These are phyloP conservation scores for Zostera marina DNA, from an alignment of 116 monocot species.

Conservation along the genomic window DNA sequence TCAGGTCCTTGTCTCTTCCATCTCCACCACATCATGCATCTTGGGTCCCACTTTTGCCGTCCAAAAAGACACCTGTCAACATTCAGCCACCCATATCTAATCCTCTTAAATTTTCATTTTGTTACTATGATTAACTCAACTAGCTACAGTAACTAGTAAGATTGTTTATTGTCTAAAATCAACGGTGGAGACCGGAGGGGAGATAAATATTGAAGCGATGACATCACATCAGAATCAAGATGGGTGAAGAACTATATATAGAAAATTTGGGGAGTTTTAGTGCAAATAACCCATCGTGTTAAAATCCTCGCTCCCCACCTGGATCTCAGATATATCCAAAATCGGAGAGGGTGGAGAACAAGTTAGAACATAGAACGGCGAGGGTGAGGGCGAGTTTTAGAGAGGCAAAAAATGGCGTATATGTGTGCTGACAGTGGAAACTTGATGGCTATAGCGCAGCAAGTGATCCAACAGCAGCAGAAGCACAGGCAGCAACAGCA, in stretches of 20 bases:
- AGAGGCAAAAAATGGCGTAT: slow-evolving; percentile 42
- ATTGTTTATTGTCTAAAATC: too few species aligned
- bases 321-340: background rate
- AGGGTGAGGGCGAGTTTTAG: too few species aligned
- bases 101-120: background rate
- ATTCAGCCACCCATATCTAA: background rate
- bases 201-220: background rate
- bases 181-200: too few species aligned
- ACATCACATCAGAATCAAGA: background rate
- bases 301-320: background rate
- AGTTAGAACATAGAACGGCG: too few species aligned
- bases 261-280: background rate
- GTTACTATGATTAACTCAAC: background rate
- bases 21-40: too few species aligned
- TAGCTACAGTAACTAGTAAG: background rate
- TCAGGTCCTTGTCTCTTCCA: background rate
- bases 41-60: background rate
- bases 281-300: background rate
- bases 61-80: background rate
- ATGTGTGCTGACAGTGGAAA: slow-evolving; percentile 93
- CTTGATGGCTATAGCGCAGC: slow-evolving; percentile 95
- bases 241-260: background rate
- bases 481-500: slow-evolving; percentile 49
- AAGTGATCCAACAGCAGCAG: slow-evolving; percentile 81
- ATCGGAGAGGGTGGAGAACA: background rate